Conservation (phyloP, 2,329 filamentous ascomycete genomes). For the Emydomyces testavorans region DNA sequence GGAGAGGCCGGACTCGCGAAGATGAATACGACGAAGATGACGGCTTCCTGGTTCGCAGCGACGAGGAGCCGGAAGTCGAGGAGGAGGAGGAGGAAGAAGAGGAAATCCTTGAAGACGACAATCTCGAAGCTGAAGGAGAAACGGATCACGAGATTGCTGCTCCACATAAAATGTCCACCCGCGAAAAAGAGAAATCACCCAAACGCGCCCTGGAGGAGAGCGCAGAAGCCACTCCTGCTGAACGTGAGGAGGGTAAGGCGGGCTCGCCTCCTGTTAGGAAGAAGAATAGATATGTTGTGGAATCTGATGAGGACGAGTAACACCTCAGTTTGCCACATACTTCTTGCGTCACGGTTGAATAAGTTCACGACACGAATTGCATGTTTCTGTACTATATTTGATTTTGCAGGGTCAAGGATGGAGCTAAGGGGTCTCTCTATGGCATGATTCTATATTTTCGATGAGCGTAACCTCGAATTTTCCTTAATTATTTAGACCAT, state of each 20-base stretch:
- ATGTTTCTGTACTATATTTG: not conserved
- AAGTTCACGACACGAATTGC: not conserved
- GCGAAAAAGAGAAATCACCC: slow-evolving; percentile 21
- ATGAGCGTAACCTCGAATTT: not conserved
- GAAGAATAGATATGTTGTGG: slow-evolving; percentile 39
- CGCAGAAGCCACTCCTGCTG: slow-evolving; percentile 15
- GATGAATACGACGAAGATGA: slow-evolving; percentile 77
- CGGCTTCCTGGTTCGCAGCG: slow-evolving; percentile 54
- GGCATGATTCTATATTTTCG: no score
- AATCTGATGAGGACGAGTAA: slow-evolving; percentile 36
- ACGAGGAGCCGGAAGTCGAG: slow-evolving; percentile 39
- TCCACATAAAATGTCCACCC: slow-evolving; percentile 17
- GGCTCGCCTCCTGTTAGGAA: slow-evolving; percentile 33
- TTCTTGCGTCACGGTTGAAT: not conserved
- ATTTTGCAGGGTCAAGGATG: no score
- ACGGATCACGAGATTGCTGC: slow-evolving; percentile 26
- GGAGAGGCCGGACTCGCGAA: slow-evolving; percentile 46
- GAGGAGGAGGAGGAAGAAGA: slow-evolving; percentile 35
- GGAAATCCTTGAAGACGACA: slow-evolving; percentile 34
- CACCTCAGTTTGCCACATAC: not conserved
- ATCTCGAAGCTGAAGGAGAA: slow-evolving; percentile 38
- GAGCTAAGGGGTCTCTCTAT: no score
- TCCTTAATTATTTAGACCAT: no score
- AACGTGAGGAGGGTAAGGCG: slow-evolving; percentile 17
- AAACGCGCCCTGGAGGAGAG: slow-evolving; percentile 17